Base-by-base conservation (phyloP, 208 protist species). In the Trypanosomatidae sp. region DNA sequence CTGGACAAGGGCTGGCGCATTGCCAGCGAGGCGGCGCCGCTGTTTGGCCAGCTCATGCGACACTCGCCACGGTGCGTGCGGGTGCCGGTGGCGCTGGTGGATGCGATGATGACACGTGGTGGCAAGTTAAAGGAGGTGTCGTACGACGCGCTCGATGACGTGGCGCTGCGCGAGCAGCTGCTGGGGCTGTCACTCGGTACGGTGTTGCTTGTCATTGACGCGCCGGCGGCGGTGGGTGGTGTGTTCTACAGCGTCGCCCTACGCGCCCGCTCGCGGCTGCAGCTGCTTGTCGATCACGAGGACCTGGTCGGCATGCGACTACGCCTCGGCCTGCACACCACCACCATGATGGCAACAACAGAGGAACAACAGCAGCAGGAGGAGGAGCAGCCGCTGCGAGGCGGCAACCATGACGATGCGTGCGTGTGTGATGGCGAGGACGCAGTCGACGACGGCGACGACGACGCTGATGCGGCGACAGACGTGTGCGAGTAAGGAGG, bases 241-340 rank as follows among this genome's bases (percentile, higher is more conserved):
- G 47, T 71, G 5, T 71, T 72, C 61, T 87, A 73, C 48, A 62
- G 67, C 5, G 71, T 80, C 1, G 74, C 64, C 1, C 61, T 91
- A 30, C 66, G 82, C 21, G 82, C 82, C 8, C 76, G 77, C 15
- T 67, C 56, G 11, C 58, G 71, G 26, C 33, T 91, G 22, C 76
- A 88, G 61, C 59, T 91, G 4, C 62, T 83, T 18, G 68, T 91
- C 0, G 77, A 87, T 27, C 76, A 87, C 41, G 82, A 91, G 27
- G 82, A 91, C 46, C n/a, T 91, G 23, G 66, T 66, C 10, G 82
- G 77, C n/a, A 53, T 91, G 55, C 71, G 59, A 53, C 52, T 91
- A 33, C 69, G 82, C 2, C 54, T 91, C 4, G 76, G 77, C 1
- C 28, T 47, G 26, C 11, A 42, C 11, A 42, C 11, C 20, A 42